Evolutionary conservation across 805 yeast species (phyloP).

Genomic region (Metschnikowia picachoensis): DNA sequence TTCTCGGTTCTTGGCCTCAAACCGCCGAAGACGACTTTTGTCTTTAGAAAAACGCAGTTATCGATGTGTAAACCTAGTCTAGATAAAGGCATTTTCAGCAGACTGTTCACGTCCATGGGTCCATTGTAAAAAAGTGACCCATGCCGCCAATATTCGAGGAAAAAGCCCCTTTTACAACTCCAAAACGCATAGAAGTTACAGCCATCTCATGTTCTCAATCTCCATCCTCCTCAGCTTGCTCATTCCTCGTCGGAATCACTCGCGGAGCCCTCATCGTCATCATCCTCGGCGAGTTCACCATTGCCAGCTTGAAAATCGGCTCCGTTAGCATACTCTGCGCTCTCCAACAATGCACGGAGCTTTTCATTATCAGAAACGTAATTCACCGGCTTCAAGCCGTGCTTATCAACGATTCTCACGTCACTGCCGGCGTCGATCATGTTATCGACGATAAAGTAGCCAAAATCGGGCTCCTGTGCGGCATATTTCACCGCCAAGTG

Average conservation of each 20-base stretch:
- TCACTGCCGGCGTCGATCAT: constrained; percentile 91
- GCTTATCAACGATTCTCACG: constrained; percentile 44
- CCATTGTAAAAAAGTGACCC: no score
- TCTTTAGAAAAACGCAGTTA: neutral
- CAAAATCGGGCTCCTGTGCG: constrained; percentile 79
- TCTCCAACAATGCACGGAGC: constrained; percentile 61
- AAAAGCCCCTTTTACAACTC: neutral
- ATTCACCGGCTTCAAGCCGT: constrained; percentile 73
- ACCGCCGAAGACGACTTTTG: constrained; percentile 14
- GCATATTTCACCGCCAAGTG: constrained; percentile 81
- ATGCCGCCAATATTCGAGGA: neutral
- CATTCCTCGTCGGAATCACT: constrained; percentile 36
- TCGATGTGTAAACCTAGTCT: no score
- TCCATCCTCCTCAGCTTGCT: no score
- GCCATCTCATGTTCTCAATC: neutral
- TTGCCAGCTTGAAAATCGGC: constrained; percentile 16
- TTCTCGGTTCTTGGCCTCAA: constrained; percentile 44
- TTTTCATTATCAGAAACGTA: constrained; percentile 55
- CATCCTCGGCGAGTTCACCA: neutral
- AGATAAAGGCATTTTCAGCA: no score
- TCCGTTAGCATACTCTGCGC: constrained; percentile 74
- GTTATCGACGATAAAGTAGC: constrained; percentile 70
- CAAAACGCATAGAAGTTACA: neutral
- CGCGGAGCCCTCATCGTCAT: constrained; percentile 36
- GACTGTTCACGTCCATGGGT: no score